A percentile compares a stretch with the other conserved stretches of the same genome.
phyloP scores from a whole-genome alignment of 768 basidiomycete species.

The Suillus paluster region DNA sequence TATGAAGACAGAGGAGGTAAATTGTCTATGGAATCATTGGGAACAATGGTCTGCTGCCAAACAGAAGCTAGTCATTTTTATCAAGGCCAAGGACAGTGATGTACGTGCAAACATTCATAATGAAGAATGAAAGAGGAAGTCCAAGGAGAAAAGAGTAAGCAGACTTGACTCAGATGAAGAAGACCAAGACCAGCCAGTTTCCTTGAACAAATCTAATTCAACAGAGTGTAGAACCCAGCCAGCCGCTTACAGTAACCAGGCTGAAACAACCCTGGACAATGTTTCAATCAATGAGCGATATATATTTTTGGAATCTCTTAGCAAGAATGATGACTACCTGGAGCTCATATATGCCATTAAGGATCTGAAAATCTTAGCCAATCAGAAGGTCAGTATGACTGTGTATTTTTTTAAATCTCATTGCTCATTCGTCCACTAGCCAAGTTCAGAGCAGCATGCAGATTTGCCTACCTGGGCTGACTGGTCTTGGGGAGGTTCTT shows the following conservation, averaged over 20 bases:
- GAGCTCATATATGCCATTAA: background rate
- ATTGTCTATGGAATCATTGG: background rate
- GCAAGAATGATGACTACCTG: background rate
- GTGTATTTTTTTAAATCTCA: background rate
- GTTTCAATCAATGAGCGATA: background rate
- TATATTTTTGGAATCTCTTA: background rate
- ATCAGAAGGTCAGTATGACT: background rate
- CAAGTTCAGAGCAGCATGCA: background rate
- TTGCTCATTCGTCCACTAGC: background rate
- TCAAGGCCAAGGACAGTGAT: background rate
- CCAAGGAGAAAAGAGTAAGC: background rate
- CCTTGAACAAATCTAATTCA: background rate
- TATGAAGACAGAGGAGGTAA: background rate
- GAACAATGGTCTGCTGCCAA: background rate
- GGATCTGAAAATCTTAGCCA: background rate
- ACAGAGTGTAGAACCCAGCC: background rate
- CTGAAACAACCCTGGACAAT: background rate
- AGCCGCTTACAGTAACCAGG: background rate
- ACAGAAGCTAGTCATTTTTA: background rate
- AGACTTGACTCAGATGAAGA: background rate
- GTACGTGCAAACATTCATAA: rapidly evolving
- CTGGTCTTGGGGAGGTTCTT: too few species aligned
- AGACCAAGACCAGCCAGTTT: background rate
- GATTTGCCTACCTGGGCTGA: too few species aligned
- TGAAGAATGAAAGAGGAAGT: background rate